A percentile compares a stretch with the other conserved stretches of the same genome.
Conservation (phyloP, 495 filamentous ascomycete species). For the Penicillium egyptiacum region DNA sequence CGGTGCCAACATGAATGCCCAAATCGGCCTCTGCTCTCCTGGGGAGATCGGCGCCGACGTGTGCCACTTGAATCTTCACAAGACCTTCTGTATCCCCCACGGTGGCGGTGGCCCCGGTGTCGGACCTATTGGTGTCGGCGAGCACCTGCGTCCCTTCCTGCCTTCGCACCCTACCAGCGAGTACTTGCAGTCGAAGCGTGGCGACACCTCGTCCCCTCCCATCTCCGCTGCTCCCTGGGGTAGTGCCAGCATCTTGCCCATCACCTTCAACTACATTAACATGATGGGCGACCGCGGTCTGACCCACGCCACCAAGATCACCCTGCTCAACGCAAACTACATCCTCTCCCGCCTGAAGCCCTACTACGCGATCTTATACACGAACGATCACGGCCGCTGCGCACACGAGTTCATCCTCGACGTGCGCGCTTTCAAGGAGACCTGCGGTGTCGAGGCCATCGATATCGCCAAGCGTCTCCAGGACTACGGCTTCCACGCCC, state of each 20-base stretch:
- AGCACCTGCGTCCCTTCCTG: slow-evolving; percentile 75
- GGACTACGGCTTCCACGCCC: slow-evolving; percentile 98
- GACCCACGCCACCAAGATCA: slow-evolving; percentile 93
- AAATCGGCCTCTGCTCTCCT: slow-evolving; percentile 95
- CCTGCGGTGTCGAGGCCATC: slow-evolving; percentile 85
- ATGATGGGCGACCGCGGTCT: slow-evolving; percentile 93
- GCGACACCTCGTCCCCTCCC: slow-evolving; percentile 56
- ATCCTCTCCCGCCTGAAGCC: slow-evolving; percentile 87
- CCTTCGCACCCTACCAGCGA: slow-evolving; percentile 66
- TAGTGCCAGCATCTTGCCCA: slow-evolving; percentile 90
- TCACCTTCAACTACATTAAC: slow-evolving; percentile 96
- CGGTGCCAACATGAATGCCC: slow-evolving; percentile 98
- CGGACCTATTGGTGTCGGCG: slow-evolving; percentile 90
- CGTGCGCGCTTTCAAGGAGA: slow-evolving; percentile 80
- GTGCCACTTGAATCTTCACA: slow-evolving; percentile 97
- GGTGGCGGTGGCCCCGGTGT: slow-evolving; percentile 95
- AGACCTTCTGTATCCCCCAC: slow-evolving; percentile 99
- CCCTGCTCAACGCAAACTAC: slow-evolving; percentile 96
- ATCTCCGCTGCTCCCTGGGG: slow-evolving; percentile 89
- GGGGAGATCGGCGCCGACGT: slow-evolving; percentile 98
- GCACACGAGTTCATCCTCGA: slow-evolving; percentile 99
- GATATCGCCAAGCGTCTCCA: slow-evolving; percentile 97
- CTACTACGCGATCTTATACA: slow-evolving; percentile 91
- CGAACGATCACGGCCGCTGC: slow-evolving; percentile 82
- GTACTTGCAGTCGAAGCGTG: slow-evolving; percentile 61